Conservation (phyloP, 2,329 filamentous ascomycete species). For the Fusarium incarnatum region DNA sequence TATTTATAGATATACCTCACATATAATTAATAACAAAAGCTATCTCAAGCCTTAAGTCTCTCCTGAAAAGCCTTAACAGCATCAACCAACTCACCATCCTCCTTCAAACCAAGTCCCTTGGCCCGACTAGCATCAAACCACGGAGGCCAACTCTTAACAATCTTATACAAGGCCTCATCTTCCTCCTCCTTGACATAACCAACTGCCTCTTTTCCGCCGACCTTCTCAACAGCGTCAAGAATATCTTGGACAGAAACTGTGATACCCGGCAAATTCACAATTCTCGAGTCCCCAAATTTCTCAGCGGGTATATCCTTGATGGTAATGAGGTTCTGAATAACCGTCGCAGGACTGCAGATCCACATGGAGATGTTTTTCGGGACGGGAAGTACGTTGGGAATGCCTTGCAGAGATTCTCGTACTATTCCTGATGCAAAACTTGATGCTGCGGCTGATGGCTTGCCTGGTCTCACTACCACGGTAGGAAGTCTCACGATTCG, state of each 20-base stretch:
- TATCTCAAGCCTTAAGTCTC: conserved; percentile 23
- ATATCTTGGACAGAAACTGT: conserved; percentile 66
- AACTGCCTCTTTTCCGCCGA: conserved; percentile 60
- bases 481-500: conserved; percentile 69
- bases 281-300: conserved; percentile 54
- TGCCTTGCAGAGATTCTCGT: conserved; percentile 63
- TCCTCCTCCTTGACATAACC: conserved; percentile 59
- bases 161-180: conserved; percentile 59
- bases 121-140: conserved; percentile 64
- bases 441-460: conserved; percentile 69
- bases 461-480: conserved; percentile 69
- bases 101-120: conserved; percentile 61
- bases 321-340: conserved; percentile 62
- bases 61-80: conserved; percentile 48
- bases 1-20: neutral
- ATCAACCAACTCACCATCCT: conserved; percentile 56
- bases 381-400: conserved; percentile 60
- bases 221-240: conserved; percentile 60
- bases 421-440: conserved; percentile 73
- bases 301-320: conserved; percentile 56
- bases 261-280: conserved; percentile 64
- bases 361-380: conserved; percentile 60
- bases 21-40: conserved; percentile 1
- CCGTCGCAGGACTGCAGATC: conserved; percentile 63
- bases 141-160: conserved; percentile 67